Conservation (phyloP, 768 basidiomycete species). For the Omphalotus guepiniiformis region DNA sequence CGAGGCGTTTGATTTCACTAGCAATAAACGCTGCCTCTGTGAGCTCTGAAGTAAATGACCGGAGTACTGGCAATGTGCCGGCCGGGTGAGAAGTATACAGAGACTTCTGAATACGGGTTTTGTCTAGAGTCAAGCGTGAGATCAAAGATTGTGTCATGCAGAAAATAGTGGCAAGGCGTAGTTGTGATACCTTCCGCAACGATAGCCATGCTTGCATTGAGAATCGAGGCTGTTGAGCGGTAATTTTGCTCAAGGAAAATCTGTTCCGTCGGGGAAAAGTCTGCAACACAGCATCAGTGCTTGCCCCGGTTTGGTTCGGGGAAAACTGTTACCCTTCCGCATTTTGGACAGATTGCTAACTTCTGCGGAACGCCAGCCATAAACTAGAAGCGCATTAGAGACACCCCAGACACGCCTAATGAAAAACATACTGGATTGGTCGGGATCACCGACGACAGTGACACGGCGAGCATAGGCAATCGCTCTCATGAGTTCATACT, state of each 20-base stretch:
- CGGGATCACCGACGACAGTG: conserved; percentile 87
- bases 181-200: conserved; percentile 67
- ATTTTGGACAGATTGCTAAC: conserved; percentile 71
- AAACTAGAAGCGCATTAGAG: conserved; percentile 40
- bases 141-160: neutral
- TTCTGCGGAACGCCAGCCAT: conserved; percentile 85
- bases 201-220: conserved; percentile 69
- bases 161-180: neutral
- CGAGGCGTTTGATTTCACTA: conserved; percentile 61
- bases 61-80: conserved; percentile 59
- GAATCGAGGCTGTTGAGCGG: conserved; percentile 74
- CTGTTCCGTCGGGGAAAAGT: conserved; percentile 60
- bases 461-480: conserved; percentile 58
- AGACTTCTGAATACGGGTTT: conserved; percentile 68
- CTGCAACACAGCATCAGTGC: conserved; percentile 27
- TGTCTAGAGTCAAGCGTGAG: conserved; percentile 49
- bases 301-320: neutral
- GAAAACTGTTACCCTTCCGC: conserved; percentile 44
- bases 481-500: conserved; percentile 74
- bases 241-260: conserved; percentile 85
- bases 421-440: conserved; percentile 66
- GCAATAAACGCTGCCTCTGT: conserved; percentile 73
- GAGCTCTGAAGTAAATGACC: conserved; percentile 46
- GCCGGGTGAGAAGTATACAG: conserved; percentile 63
- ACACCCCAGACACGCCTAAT: neutral